Percentiles rank a stretch among this genome's conserved stretches.
Evolutionary conservation across 2,329 filamentous ascomycete species (phyloP).

Genomic region (Penicillium occitanis): DNA sequence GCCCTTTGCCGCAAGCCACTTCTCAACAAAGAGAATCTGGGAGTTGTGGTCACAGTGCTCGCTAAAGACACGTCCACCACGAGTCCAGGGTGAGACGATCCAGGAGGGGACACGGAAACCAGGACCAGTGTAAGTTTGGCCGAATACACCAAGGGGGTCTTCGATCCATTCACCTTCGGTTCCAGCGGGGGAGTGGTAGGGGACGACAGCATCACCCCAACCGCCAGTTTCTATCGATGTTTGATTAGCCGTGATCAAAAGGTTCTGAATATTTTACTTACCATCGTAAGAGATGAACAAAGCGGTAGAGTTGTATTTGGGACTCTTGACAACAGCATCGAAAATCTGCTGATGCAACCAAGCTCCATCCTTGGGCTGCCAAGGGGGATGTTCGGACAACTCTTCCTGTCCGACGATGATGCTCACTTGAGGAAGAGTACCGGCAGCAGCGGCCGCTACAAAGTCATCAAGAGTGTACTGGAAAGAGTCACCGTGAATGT

Average conservation of each 20-base stretch:
- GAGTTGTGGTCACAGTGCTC: conserved; percentile 58
- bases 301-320: conserved; percentile 51
- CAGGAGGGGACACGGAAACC: conserved; percentile 56
- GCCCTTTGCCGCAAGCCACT: conserved; percentile 50
- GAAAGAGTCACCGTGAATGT: conserved; percentile 50
- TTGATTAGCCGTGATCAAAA: too few species aligned
- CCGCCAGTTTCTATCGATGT: conserved; percentile 50
- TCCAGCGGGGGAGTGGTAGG: conserved; percentile 50
- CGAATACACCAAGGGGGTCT: conserved; percentile 45
- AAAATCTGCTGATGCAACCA: conserved; percentile 57
- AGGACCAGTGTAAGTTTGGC: conserved; percentile 47
- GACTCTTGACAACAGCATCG: conserved; percentile 52
- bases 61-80: conserved; percentile 55
- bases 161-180: conserved; percentile 56
- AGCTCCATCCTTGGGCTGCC: conserved; percentile 54
- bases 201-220: conserved; percentile 57
- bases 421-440: conserved; percentile 52
- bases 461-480: conserved; percentile 50
- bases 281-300: conserved; percentile 39
- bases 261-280: conserved; percentile 31
- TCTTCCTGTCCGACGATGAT: conserved; percentile 54
- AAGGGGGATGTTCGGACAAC: conserved; percentile 56
- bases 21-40: conserved; percentile 56
- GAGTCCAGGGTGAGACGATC: conserved; percentile 58
- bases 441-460: conserved; percentile 51